phyloP scores from a whole-genome alignment of 768 basidiomycete species.

The Gloeophyllum trabeum region DNA sequence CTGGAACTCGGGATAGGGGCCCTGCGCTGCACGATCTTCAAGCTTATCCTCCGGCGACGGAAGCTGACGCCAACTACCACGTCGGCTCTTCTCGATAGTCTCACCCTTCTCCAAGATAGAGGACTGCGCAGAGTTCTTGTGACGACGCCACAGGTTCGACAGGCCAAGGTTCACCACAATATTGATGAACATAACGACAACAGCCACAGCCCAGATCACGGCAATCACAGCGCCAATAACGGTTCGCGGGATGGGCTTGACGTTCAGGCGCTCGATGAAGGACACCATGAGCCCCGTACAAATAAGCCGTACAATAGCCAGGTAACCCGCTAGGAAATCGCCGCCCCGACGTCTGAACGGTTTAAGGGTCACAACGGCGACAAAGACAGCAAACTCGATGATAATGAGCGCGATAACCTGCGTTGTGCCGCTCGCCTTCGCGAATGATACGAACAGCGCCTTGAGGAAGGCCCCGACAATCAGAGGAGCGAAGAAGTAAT shows the following conservation, averaged over 20 bases:
- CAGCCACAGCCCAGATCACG: constrained; percentile 59
- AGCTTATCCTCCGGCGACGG: too few relatives aligned
- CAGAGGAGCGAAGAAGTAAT: constrained; percentile 53
- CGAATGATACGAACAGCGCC: constrained; percentile 63
- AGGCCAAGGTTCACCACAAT: constrained; percentile 17
- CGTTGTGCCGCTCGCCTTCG: constrained; percentile 44
- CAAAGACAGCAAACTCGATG: constrained; percentile 51
- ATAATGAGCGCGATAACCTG: constrained; percentile 62
- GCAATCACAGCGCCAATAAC: constrained; percentile 69
- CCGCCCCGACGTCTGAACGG: constrained; percentile 62
- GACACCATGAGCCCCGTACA: constrained; percentile 66
- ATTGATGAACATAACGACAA: constrained; percentile 62
- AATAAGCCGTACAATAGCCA: constrained; percentile 57
- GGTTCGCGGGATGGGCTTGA: constrained; percentile 70
- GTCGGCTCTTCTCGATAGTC: too few relatives aligned
- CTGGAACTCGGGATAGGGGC: too few relatives aligned
- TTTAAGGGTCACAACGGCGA: constrained; percentile 37
- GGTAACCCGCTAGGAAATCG: constrained; percentile 56
- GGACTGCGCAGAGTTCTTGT: neutral
- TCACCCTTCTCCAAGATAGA: neutral
- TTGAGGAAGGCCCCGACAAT: constrained; percentile 51
- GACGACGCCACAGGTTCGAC: neutral
- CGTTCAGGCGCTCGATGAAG: constrained; percentile 53
- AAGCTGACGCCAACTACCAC: too few relatives aligned
- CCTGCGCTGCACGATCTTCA: too few relatives aligned